Evolutionary conservation across 768 basidiomycete species (phyloP), one percentile per base, ranked within the genome.

Genomic region (Boletus rufocinnamomeus): DNA sequence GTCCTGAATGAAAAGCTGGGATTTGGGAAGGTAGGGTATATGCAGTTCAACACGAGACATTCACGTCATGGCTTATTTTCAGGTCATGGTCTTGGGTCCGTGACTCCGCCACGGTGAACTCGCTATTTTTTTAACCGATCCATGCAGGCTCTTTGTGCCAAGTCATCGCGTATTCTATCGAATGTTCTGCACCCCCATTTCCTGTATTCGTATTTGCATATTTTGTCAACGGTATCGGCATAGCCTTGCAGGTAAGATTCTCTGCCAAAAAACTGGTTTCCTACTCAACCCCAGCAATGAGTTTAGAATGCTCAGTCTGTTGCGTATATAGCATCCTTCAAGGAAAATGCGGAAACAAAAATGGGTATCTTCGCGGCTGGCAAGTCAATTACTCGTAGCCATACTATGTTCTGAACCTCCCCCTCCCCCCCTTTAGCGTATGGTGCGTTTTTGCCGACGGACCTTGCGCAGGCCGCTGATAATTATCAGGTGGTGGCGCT

Each of bases 251-350:
- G 69, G 81, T 80, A 44, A 21, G 58, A 49, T 23, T 34, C 46
- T 45, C 57, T 19, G n/a, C 23, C 16, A 23, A 44, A 38, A 27
- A 35, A 11, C 0, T 2, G 43, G 2, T 34, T 27, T 17, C 25
- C 7, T 27, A 10, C 13, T 28, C 17, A 17, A 17, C n/a, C 19
- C 40, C 28, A 23, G 34, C 30, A 25, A 50, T 25, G 50, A 23
- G 14, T 60, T 37, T 62, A 89, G 84, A 85, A 89, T 59, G 87
- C 89, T 0, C 88, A 88, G 72, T 81, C 87, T 1, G 88, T 88
- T 64, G 86, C 84, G 9, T 90, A 81, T 58, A 82, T 91, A 14
- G 87, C 85, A 4, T 79, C 75, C 45, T 71, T 89, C 8, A 79
- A 79, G 59, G 72, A 79, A n/a, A 80, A 84, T 46, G 69, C 84